Evolutionary conservation across 2,329 filamentous ascomycete species (phyloP), one percentile per base, ranked within the genome.

Genomic region (Talaromyces sp.): DNA sequence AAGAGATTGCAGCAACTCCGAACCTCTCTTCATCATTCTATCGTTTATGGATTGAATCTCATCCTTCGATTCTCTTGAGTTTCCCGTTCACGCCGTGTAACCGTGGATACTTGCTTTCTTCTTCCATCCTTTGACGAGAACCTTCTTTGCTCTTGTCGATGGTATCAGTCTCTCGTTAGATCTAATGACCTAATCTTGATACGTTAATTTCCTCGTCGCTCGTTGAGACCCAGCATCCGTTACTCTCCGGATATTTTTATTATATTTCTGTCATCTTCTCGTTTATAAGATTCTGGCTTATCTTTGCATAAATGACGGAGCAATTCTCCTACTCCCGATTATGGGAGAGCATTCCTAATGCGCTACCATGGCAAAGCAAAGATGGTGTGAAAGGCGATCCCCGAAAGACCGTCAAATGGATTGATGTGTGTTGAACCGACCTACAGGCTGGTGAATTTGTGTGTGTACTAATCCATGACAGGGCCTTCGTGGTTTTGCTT

Each of bases 401-500:
- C 2, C 70, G 69, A 56, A 77, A 76, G 66, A 75, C 73, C 67
- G 84, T 87, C 25, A 86, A 86, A 78, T 86, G 84, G 84, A 84
- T 86, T 47, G 84, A 86, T 80, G 84, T 86, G 78, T 75, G 84
- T 81, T 56, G 22, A 47, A 13, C 31, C 43, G 56, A 31, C 34
- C 59, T 56, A 19, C 53, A 22, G 11, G 19, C 11, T 22, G 31
- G 17, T 29, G 13, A 5, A 7, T n/a, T 17, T 17, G 25, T 15
- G 1, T 53, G 10, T 25, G 27, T 53, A 29, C 3, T 63, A 58
- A 53, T 62, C 1, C 47, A 8, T 49, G 34, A 47, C 64, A 84
- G 82, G 83, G 83, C 65, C 78, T 85, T 22, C 79, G 83, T 67
- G 83, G 83, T 67, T 78, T 85, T 43, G 83, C 83, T 22, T 85